A percentile compares a stretch with the other conserved stretches of the same genome.
Conservation (phyloP, 1,284 basidiomycete genomes). For the Athelia psychrophila region DNA sequence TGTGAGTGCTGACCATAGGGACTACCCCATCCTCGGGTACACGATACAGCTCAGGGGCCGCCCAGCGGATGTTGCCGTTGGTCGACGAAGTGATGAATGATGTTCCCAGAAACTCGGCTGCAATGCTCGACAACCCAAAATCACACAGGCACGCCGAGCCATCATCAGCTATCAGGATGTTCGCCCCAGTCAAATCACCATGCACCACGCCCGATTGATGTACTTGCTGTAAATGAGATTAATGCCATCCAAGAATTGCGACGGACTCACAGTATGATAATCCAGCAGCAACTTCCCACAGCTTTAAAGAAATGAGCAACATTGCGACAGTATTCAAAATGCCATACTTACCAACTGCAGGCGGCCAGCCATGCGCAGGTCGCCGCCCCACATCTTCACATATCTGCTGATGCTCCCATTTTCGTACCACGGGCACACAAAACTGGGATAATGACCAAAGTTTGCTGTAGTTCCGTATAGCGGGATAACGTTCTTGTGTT, state of each 20-base stretch:
- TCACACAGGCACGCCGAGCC: constrained; percentile 25
- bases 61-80: constrained; percentile 29
- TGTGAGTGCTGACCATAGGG: constrained; percentile 12
- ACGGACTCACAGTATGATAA: neutral
- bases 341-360: constrained; percentile 15
- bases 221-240: constrained; percentile 8
- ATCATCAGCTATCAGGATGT: constrained; percentile 29
- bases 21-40: constrained; percentile 3
- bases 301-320: neutral
- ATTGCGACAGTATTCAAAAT: neutral
- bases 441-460: constrained; percentile 19
- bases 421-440: constrained; percentile 26
- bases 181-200: constrained; percentile 24
- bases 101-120: constrained; percentile 26
- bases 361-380: constrained; percentile 10
- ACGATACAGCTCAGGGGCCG: constrained; percentile 25
- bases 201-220: constrained; percentile 19
- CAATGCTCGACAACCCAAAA: constrained; percentile 35
- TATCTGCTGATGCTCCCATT: constrained; percentile 20
- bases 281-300: neutral
- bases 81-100: constrained; percentile 27
- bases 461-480: constrained; percentile 17
- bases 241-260: neutral
- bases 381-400: constrained; percentile 8
- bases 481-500: constrained; percentile 22